phyloP scores from a whole-genome alignment of 2,329 filamentous ascomycete genomes.

The Ampelomyces quisqualis region DNA sequence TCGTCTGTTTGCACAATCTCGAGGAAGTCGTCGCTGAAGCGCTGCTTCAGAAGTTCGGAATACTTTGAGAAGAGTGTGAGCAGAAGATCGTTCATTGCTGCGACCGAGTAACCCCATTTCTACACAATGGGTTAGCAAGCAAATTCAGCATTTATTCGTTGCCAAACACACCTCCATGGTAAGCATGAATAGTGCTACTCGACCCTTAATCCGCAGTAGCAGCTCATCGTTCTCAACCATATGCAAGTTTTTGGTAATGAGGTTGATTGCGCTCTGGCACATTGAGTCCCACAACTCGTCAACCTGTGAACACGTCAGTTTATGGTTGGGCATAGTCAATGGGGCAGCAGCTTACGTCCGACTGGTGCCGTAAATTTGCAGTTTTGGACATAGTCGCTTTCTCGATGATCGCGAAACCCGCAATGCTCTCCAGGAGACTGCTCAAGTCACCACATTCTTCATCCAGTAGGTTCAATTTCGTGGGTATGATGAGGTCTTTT shows the following conservation, averaged over 20 bases:
- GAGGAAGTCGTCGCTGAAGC: constrained; percentile 94
- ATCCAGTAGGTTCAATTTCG: constrained; percentile 71
- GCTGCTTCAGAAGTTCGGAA: constrained; percentile 81
- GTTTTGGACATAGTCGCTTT: constrained; percentile 87
- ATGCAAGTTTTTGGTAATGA: constrained; percentile 77
- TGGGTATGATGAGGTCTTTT: constrained; percentile 84
- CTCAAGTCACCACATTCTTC: constrained; percentile 87
- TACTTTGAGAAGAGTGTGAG: constrained; percentile 93
- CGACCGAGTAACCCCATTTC: constrained; percentile 88
- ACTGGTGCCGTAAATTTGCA: constrained; percentile 73
- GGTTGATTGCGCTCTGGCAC: constrained; percentile 80
- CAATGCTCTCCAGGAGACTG: constrained; percentile 86
- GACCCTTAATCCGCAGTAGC: constrained; percentile 90
- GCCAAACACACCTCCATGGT: constrained; percentile 78
- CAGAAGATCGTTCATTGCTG: constrained; percentile 77
- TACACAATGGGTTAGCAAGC: constrained; percentile 38
- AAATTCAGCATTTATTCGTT: not conserved
- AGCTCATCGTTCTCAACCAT: constrained; percentile 85
- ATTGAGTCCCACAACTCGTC: constrained; percentile 98
- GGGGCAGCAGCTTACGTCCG: constrained; percentile 65
- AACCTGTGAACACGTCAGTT: constrained; percentile 56
- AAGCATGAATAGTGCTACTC: constrained; percentile 91
- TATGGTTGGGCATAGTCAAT: not conserved
- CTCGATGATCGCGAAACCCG: constrained; percentile 95
- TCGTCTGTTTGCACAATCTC: constrained; percentile 91